Base-by-base conservation (phyloP, 805 yeast species). In the Teunomyces gatunensis region DNA sequence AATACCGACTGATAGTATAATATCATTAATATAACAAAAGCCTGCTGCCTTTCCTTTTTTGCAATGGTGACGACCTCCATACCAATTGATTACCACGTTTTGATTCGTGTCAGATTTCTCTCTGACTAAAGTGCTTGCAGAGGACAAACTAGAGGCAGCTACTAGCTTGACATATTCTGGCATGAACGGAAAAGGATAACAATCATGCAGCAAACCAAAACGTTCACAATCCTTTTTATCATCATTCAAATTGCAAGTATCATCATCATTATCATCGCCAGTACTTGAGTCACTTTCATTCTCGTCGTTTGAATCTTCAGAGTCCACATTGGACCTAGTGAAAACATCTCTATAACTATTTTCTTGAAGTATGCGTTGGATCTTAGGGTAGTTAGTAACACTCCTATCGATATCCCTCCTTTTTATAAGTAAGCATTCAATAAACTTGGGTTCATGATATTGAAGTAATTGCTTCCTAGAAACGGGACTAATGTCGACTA, bases 11-110 rank as follows among this genome's bases (percentile, higher is more conserved):
- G 79, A 77, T 11, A 87, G 56, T 0, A 80, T 84, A 6, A 85
- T 75, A 56, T 87, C 95, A 54, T 86, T 86, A 2, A 84, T 67
- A 56, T 86, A 86, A 57, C 94, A 86, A 57, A 83, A 86, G 2
- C 92, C 92, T 9, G 85, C 73, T 1, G 88, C 87, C 29, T 57
- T 66, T 0, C 73, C 55, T 53, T 75, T 76, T 39, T 65, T 69
- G 4, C 83, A 82, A 62, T 86, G 94, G 58, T 86, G 94, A 42
- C 91, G 64, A 1, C 94, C 95, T 5, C 95, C 95, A 56, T 80
- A 79, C 90, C 90, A 87, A 57, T 85, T 85, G 39, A 87, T 71
- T 1, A 78, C 83, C 1, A 80, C 64, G 7, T 60, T 49, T 34
- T 67, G 69, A 23, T 54, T 5, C 1, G 13, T n/a, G n/a, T 33